phyloP scores from a whole-genome alignment of 2,329 filamentous ascomycete species.

The Aureobasidium sp. region DNA sequence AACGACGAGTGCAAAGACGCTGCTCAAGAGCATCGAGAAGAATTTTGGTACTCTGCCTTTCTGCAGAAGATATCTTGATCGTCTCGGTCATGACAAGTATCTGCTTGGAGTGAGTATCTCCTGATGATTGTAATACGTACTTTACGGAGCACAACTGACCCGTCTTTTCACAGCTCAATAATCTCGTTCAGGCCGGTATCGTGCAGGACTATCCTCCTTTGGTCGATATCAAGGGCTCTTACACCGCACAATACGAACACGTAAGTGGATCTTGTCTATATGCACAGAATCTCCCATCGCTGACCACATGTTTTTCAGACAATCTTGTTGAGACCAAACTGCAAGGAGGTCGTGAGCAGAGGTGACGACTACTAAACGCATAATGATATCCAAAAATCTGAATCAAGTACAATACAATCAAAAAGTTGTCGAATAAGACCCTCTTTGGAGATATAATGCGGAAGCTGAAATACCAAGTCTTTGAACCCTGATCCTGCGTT shows the following conservation, averaged over 20 bases:
- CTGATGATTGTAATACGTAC: neutral
- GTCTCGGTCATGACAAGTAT: constrained; percentile 55
- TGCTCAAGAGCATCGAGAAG: constrained; percentile 53
- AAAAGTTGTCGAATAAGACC: neutral
- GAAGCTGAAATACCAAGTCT: too few relatives aligned
- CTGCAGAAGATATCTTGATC: constrained; percentile 55
- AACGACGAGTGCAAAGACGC: constrained; percentile 48
- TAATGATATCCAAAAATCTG: neutral
- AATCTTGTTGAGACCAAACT: constrained; percentile 34
- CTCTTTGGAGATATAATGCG: too few relatives aligned
- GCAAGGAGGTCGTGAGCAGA: constrained; percentile 37
- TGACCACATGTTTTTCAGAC: constrained; percentile 25
- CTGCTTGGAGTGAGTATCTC: constrained; percentile 45
- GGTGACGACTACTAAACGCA: constrained; percentile 30
- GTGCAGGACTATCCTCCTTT: constrained; percentile 53
- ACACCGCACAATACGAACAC: constrained; percentile 59
- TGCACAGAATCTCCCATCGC: neutral
- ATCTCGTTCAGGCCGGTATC: constrained; percentile 50
- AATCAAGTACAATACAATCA: neutral
- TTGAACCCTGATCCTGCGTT: too few relatives aligned
- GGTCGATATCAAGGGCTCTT: constrained; percentile 53
- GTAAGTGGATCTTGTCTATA: constrained; percentile 28
- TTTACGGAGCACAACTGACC: constrained; percentile 11
- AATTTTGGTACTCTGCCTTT: constrained; percentile 59
- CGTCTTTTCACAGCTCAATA: constrained; percentile 44